Evolutionary conservation across 2,329 filamentous ascomycete genomes (phyloP), one percentile per base, ranked within the genome.

Genomic region (Arthrocladium fulminans): DNA sequence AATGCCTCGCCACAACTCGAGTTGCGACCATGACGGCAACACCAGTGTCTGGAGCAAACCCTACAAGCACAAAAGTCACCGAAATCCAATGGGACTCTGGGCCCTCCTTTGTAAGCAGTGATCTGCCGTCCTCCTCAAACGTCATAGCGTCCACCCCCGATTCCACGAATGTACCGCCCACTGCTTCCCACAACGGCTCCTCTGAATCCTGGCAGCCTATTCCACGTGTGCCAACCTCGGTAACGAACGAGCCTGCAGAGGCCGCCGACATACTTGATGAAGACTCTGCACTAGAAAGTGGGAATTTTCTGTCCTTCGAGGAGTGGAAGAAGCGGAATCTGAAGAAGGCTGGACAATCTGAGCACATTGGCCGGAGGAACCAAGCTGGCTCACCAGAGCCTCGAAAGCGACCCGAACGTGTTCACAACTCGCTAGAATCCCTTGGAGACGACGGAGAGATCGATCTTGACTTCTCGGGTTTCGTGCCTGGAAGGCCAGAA

Each of bases 251-350:
- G 23, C 17, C n/a, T 5, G 37, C 37, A 20, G 4, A 19, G 9
- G n/a, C 23, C 23, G 24, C 27, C 13, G 41, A 34, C n/a, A 5
- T 19, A n/a, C 7, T 13, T 2, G 82, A 85, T 49, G 72, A 73
- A 4, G 84, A 85, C 41, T 82, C 80, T 1, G 74, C 78, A 1
- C 71, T 84, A 9, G 83, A 87, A 60, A 85, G 86, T 57, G 78
- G 83, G 39, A 83, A 88, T 5, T 97, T 97, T 64, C 80, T 97
- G 59, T 96, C 92, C 0, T 98, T 98, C 59, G 92, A 97, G 63
- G 90, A 97, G 60, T 98, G 92, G 92, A 97, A 95, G 69, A 87
- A 84, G 61, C 85, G 89, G 72, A 95, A 94, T 69, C 71, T 97
- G 15, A 86, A 83, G 45, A 86, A 88, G 62, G 83, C 80, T 2